These are phyloP conservation scores for Cardamine occulta DNA, from an alignment of 345 rosid genomes.

Conservation along the genomic window DNA sequence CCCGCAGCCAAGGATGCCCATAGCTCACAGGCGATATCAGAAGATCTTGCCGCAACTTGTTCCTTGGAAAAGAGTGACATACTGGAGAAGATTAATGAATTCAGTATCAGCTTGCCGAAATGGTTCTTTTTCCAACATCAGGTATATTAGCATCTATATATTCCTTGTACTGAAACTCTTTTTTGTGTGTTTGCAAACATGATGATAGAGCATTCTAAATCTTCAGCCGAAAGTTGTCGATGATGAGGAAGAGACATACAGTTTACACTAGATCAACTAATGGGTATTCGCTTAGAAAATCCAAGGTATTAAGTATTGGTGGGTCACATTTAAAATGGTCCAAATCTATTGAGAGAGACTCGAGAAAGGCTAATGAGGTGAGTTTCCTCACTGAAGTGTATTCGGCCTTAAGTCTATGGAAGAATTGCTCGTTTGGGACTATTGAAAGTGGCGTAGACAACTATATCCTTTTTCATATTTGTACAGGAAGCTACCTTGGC, in stretches of 20 bases:
- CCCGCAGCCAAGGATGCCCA: constrained; percentile 48
- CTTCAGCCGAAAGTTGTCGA: constrained; percentile 67
- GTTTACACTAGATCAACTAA: constrained; percentile 80
- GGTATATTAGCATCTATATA: constrained; percentile 52
- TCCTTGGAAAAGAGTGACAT: constrained; percentile 90
- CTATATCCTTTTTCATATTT: constrained; percentile 13
- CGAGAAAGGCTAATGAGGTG: constrained; percentile 93
- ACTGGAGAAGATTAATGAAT: constrained; percentile 58
- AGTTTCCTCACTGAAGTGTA: constrained; percentile 31
- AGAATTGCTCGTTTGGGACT: constrained; percentile 10
- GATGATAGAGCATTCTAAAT: constrained; percentile 38
- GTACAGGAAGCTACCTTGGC: constrained; percentile 88
- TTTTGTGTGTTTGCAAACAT: constrained; percentile 35
- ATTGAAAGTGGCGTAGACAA: constrained; percentile 23
- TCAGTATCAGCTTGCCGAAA: constrained; percentile 46
- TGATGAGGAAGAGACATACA: constrained; percentile 73
- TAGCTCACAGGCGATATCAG: constrained; percentile 46
- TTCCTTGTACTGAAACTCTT: constrained; percentile 38
- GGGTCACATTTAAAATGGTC: constrained; percentile 97
- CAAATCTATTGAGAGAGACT: constrained; percentile 78
- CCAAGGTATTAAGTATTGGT: constrained; percentile 88
- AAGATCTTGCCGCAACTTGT: constrained; percentile 71
- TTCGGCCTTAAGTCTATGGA: constrained; percentile 3
- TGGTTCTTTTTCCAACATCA: constrained; percentile 58
- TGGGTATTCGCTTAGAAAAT: constrained; percentile 85